Conservation (phyloP, 2,329 filamentous ascomycete species). For the Ophiocordyceps australis region DNA sequence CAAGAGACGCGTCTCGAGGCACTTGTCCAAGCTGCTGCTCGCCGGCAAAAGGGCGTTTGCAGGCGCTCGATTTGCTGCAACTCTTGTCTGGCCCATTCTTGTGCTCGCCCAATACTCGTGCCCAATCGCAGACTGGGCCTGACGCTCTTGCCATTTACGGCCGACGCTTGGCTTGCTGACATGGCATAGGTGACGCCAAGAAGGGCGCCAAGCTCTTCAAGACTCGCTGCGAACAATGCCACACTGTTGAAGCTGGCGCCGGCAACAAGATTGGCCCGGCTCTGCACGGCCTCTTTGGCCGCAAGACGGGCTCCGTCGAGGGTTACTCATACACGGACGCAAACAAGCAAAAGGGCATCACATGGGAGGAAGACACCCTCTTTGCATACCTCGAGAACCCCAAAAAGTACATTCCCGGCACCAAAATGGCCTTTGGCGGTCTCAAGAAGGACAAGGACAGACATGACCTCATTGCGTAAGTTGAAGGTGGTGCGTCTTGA, state of each 20-base stretch:
- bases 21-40: too few species aligned
- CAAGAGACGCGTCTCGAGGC: too few species aligned
- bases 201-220: conserved; percentile 99
- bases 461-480: conserved; percentile 95
- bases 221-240: conserved; percentile 96
- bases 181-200: conserved; percentile 58
- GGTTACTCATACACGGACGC: conserved; percentile 97
- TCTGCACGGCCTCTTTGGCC: conserved; percentile 93
- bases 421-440: conserved; percentile 99
- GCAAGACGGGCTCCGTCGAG: conserved; percentile 78
- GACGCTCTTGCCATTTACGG: conserved; percentile 1
- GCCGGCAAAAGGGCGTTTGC: too few species aligned
- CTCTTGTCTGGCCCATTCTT: too few species aligned
- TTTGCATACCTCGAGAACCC: conserved; percentile 99
- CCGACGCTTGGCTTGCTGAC: too few species aligned
- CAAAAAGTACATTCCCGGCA: conserved; percentile 99
- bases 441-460: conserved; percentile 99
- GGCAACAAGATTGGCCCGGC: conserved; percentile 97
- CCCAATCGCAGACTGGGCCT: too few species aligned
- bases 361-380: conserved; percentile 73
- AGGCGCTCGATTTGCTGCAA: too few species aligned
- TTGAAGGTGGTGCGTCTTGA: conserved; percentile 10
- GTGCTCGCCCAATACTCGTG: too few species aligned
- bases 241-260: conserved; percentile 80
- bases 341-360: conserved; percentile 94